Evolutionary conservation across 2,329 filamentous ascomycete genomes (phyloP).

Genomic region (Dothistroma septosporum): DNA sequence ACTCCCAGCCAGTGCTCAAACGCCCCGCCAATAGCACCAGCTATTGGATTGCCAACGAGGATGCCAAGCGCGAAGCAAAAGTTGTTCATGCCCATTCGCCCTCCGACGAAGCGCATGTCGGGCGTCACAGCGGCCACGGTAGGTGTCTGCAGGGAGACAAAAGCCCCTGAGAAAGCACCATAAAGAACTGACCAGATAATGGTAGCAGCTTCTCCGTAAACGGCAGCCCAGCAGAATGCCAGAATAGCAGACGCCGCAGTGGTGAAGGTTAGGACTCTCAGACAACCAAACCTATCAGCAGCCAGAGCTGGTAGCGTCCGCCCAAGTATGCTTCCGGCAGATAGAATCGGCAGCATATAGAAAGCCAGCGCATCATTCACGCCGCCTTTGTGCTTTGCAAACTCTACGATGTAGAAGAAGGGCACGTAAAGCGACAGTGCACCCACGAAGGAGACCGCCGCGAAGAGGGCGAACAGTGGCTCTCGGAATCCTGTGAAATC

Average conservation of each 20-base stretch:
- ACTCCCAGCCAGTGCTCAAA: conserved; percentile 20
- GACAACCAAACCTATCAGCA: conserved; percentile 42
- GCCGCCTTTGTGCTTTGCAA: conserved; percentile 39
- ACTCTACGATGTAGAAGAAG: conserved; percentile 56
- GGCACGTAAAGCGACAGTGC: conserved; percentile 40
- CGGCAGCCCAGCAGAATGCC: conserved; percentile 36
- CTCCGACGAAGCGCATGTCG: conserved; percentile 22
- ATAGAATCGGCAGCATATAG: conserved; percentile 38
- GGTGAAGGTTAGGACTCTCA: conserved; percentile 42
- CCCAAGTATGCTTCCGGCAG: conserved; percentile 34
- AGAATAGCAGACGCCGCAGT: conserved; percentile 26
- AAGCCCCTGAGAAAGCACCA: conserved; percentile 43
- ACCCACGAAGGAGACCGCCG: conserved; percentile 39
- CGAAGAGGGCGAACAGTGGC: conserved; percentile 27
- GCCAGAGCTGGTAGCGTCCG: conserved; percentile 44
- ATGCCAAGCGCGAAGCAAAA: conserved; percentile 24
- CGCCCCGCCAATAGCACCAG: conserved; percentile 16
- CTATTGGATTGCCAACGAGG: conserved; percentile 26
- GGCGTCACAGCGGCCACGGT: conserved; percentile 24
- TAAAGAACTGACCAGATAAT: conserved; percentile 41
- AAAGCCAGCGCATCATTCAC: not conserved
- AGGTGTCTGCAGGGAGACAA: conserved; percentile 42
- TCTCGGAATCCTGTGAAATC: not conserved
- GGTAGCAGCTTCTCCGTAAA: conserved; percentile 30
- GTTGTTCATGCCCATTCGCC: conserved; percentile 27